Conservation (phyloP, 1,284 basidiomycete genomes). For the Inonotus obliquus region DNA sequence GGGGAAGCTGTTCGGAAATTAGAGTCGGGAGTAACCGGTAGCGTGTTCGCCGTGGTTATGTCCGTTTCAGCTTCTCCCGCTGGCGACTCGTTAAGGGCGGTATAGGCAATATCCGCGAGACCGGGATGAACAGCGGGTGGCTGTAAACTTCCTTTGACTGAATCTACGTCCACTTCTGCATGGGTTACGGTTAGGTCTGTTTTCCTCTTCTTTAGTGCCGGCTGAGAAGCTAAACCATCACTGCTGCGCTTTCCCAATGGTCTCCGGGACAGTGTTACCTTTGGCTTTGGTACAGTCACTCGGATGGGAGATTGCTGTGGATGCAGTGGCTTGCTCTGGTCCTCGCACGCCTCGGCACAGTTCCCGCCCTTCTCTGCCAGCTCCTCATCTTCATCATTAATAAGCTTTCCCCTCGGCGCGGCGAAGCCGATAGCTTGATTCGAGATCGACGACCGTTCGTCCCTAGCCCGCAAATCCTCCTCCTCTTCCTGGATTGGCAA, state of each 20-base stretch:
- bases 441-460: slow-evolving; percentile 14
- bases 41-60: neutral
- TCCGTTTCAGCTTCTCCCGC: neutral
- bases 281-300: neutral
- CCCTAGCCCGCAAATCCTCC: slow-evolving; percentile 14
- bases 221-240: slow-evolving; percentile 2
- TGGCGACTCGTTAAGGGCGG: neutral
- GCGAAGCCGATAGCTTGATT: slow-evolving; percentile 1
- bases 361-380: neutral
- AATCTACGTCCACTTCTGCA: neutral
- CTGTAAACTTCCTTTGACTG: neutral
- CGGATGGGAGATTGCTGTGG: neutral
- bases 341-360: neutral
- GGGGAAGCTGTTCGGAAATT: neutral
- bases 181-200: neutral
- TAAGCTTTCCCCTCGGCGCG: neutral
- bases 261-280: neutral
- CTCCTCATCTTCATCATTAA: neutral
- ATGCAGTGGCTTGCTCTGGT: neutral
- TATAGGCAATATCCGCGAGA: neutral
- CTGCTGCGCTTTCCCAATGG: neutral
- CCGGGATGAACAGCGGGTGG: neutral
- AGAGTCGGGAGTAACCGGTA: slow-evolving; percentile 8
- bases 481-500: slow-evolving; percentile 8
- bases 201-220: slow-evolving; percentile 6